Conservation (phyloP, 345 rosid genomes). For the Alliaria petiolata region DNA sequence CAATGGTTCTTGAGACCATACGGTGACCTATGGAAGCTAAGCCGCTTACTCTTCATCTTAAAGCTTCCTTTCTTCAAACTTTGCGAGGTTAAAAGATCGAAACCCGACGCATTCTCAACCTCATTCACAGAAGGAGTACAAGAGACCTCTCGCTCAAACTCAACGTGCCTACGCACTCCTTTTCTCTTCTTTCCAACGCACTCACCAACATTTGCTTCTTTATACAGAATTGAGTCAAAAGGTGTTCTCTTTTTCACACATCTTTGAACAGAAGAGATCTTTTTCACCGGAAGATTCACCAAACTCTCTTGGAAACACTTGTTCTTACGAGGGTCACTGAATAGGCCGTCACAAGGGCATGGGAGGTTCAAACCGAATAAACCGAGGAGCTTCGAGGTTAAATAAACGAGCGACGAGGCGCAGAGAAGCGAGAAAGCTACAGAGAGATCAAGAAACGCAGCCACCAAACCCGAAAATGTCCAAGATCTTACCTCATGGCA, state of each 20-base stretch:
- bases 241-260: slow-evolving; percentile 41
- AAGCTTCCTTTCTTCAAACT: slow-evolving; percentile 35
- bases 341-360: slow-evolving; percentile 56
- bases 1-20: slow-evolving; percentile 38
- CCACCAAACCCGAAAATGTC: slow-evolving; percentile 52
- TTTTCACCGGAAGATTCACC: slow-evolving; percentile 34
- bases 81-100: slow-evolving; percentile 15
- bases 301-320: slow-evolving; percentile 49
- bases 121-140: slow-evolving; percentile 19
- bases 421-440: slow-evolving; percentile 46
- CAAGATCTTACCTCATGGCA: slow-evolving; percentile 45
- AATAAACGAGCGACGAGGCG: slow-evolving; percentile 45
- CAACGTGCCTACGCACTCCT: slow-evolving; percentile 4
- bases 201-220: slow-evolving; percentile 3
- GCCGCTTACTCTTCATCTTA: slow-evolving; percentile 34
- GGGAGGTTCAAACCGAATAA: slow-evolving; percentile 52
- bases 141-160: slow-evolving; percentile 17
- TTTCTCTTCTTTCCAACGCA: background rate
- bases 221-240: slow-evolving; percentile 39
- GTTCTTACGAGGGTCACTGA: slow-evolving; percentile 30
- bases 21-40: slow-evolving; percentile 24
- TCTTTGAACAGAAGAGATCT: slow-evolving; percentile 41
- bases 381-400: slow-evolving; percentile 48
- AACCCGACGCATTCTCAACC: slow-evolving; percentile 24
- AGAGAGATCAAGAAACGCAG: slow-evolving; percentile 59